These are phyloP conservation scores for Paraphoma sp. DNA, from an alignment of 2,329 filamentous ascomycete species.

Conservation along the genomic window DNA sequence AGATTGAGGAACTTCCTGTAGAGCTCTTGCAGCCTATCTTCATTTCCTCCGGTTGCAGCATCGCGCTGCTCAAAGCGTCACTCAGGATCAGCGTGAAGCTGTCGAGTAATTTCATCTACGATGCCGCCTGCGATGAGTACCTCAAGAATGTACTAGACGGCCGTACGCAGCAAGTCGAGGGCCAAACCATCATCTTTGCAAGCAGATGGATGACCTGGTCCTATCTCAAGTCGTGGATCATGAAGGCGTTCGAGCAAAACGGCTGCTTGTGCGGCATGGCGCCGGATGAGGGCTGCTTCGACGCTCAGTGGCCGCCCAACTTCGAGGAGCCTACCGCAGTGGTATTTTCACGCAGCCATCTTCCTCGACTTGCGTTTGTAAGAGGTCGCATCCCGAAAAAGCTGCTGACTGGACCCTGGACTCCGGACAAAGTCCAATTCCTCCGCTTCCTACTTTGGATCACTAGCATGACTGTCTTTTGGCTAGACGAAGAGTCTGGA, in stretches of 20 bases:
- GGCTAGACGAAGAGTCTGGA: constrained; percentile 23
- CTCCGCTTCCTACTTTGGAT: constrained; percentile 40
- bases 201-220: constrained; percentile 44
- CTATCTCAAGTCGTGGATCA: constrained; percentile 34
- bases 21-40: constrained; percentile 63
- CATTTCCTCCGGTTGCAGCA: constrained; percentile 52
- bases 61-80: constrained; percentile 51
- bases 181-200: constrained; percentile 36
- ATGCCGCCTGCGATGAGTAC: constrained; percentile 30
- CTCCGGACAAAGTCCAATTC: constrained; percentile 34
- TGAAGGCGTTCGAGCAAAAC: constrained; percentile 19
- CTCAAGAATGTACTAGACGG: constrained; percentile 17
- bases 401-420: constrained; percentile 37
- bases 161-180: constrained; percentile 16
- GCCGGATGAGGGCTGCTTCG: constrained; percentile 30
- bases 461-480: constrained; percentile 41
- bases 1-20: constrained; percentile 55
- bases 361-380: constrained; percentile 32
- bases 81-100: constrained; percentile 45
- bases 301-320: constrained; percentile 38
- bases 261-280: constrained; percentile 39
- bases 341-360: constrained; percentile 37
- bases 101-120: constrained; percentile 32
- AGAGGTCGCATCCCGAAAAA: constrained; percentile 40
- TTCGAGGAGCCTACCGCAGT: constrained; percentile 37